These are phyloP conservation scores for Arthromyces matolae DNA, from an alignment of 768 basidiomycete genomes.

Conservation along the genomic window DNA sequence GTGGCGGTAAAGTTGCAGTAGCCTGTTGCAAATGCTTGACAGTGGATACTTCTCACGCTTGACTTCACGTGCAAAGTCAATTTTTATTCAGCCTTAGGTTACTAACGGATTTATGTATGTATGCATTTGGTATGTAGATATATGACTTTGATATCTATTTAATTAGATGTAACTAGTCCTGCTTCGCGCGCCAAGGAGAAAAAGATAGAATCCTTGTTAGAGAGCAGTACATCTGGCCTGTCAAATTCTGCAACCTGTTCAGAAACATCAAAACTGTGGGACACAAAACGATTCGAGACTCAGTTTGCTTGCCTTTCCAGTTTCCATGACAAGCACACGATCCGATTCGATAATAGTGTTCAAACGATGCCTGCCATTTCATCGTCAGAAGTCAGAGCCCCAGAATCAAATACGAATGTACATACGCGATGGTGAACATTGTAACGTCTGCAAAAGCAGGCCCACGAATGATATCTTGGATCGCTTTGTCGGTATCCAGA, in stretches of 20 bases:
- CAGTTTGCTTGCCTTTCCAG: slow-evolving; percentile 52
- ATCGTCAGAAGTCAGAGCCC: too few relatives aligned
- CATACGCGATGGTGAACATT: slow-evolving; percentile 83
- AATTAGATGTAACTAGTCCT: slow-evolving; percentile 45
- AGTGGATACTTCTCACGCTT: too few relatives aligned
- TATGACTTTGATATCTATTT: too few relatives aligned
- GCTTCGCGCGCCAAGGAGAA: slow-evolving; percentile 64
- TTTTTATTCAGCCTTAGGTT: too few relatives aligned
- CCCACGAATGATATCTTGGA: slow-evolving; percentile 85
- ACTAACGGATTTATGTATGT: too few relatives aligned
- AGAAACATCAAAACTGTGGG: slow-evolving; percentile 1
- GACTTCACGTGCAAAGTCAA: too few relatives aligned
- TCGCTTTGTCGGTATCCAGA: slow-evolving; percentile 82
- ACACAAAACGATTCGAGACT: not conserved
- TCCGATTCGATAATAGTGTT: slow-evolving; percentile 85
- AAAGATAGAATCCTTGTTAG: slow-evolving; percentile 54
- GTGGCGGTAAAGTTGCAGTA: too few relatives aligned
- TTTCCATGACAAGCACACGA: slow-evolving; percentile 76
- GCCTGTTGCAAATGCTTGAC: too few relatives aligned
- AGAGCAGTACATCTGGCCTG: slow-evolving; percentile 58
- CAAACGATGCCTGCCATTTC: slow-evolving; percentile 56
- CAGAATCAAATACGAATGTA: slow-evolving; percentile 11
- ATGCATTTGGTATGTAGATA: too few relatives aligned
- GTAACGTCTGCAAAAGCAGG: slow-evolving; percentile 75
- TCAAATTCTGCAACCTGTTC: slow-evolving; percentile 75